phyloP scores from a whole-genome alignment of 164 flowering plant genomes.

The Nelumbo lutea region DNA sequence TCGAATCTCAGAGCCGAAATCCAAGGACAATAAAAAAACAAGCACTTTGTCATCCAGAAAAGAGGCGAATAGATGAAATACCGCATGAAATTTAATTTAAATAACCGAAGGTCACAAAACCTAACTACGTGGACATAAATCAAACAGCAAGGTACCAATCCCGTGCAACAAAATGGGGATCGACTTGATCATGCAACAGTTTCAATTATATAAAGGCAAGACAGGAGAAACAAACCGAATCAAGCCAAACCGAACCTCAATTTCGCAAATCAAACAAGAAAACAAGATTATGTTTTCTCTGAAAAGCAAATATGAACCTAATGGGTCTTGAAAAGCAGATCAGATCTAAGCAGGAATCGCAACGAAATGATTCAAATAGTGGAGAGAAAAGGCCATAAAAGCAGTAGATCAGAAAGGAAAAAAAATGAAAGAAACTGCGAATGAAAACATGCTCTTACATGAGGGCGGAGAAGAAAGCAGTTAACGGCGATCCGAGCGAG shows the following conservation, averaged over 20 bases:
- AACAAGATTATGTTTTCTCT: too few relatives aligned
- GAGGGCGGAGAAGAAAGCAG: not conserved
- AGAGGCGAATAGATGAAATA: not conserved
- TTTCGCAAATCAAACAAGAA: not conserved
- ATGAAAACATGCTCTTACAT: not conserved
- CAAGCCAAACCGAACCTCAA: not conserved
- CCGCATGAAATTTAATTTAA: not conserved
- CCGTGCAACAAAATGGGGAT: not conserved
- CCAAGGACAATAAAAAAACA: not conserved
- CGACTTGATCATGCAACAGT: not conserved
- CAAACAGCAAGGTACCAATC: not conserved
- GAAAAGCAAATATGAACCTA: not conserved
- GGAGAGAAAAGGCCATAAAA: not conserved
- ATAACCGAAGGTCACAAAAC: not conserved
- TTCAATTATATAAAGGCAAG: not conserved
- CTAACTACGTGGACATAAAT: not conserved
- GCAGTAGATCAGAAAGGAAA: not conserved
- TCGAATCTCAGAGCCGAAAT: not conserved
- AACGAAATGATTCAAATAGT: not conserved
- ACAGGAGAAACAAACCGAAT: too few relatives aligned
- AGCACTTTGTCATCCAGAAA: not conserved
- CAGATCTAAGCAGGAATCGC: not conserved
- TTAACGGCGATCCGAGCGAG: not conserved
- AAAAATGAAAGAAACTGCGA: not conserved
- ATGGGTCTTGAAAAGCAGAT: not conserved